Evolutionary conservation across 169 alveolate species (phyloP).

Genomic region (Pseudocohnilembus persalinus): DNA sequence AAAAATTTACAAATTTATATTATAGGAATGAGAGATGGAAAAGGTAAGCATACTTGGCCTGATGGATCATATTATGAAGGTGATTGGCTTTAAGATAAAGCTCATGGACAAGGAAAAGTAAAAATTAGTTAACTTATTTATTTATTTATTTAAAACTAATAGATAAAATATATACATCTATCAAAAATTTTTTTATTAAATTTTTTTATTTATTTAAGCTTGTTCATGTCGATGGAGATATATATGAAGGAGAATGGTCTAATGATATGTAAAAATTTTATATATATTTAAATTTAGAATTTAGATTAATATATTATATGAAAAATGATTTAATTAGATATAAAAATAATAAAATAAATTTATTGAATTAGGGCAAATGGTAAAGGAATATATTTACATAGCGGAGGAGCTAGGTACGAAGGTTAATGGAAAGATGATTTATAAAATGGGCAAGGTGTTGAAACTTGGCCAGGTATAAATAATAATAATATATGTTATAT

Average conservation of each 20-base stretch:
- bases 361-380: conserved; percentile 85
- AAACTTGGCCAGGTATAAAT: conserved; percentile 66
- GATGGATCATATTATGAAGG: conserved; percentile 57
- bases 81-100: conserved; percentile 46
- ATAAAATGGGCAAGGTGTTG: conserved; percentile 94
- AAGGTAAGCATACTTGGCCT: conserved; percentile 40
- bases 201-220: conserved; percentile 88
- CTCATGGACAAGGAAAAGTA: conserved; percentile 46
- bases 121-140: conserved; percentile 7
- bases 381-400: conserved; percentile 89
- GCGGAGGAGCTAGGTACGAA: conserved; percentile 94
- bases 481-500: too few relatives aligned
- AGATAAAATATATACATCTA: too few relatives aligned
- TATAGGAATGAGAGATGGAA: conserved; percentile 59
- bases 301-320: neutral
- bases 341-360: neutral
- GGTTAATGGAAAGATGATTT: conserved; percentile 97
- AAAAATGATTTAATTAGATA: conserved; percentile 74
- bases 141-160: neutral
- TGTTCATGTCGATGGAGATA: conserved; percentile 92
- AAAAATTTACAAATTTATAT: too few relatives aligned
- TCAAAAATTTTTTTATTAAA: too few relatives aligned
- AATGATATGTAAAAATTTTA: conserved; percentile 28
- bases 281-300: neutral
- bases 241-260: conserved; percentile 95